These are phyloP conservation scores for Oryza australiensis DNA, from an alignment of 176 grass and related monocot species.

Conservation along the genomic window DNA sequence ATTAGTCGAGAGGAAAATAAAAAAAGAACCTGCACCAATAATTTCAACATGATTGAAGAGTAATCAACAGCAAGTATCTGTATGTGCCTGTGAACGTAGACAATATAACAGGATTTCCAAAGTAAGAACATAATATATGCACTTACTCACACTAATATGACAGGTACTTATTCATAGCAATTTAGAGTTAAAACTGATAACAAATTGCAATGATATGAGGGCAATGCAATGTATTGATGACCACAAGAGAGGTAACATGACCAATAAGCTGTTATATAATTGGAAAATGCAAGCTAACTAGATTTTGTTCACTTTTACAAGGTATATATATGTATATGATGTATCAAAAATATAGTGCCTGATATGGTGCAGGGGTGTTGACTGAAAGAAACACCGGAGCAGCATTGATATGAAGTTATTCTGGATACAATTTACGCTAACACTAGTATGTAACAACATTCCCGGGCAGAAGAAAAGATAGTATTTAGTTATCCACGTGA, in stretches of 20 bases:
- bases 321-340: neutral
- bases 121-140: slow-evolving; percentile 3
- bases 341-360: neutral
- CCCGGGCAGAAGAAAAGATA: slow-evolving; percentile 6
- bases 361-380: neutral
- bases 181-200: neutral
- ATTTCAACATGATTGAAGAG: slow-evolving; percentile 35
- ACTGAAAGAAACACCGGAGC: slow-evolving; percentile 38
- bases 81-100: neutral
- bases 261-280: neutral
- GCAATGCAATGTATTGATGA: neutral
- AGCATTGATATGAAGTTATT: neutral
- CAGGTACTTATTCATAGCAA: neutral
- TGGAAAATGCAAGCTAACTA: slow-evolving; percentile 10
- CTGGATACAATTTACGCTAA: neutral
- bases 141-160: neutral
- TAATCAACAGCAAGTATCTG: neutral
- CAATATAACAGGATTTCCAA: slow-evolving; percentile 25
- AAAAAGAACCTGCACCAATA: slow-evolving; percentile 20
- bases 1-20: slow-evolving; percentile 31
- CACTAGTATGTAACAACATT: neutral
- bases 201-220: neutral
- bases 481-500: neutral
- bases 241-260: neutral
- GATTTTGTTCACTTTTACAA: neutral